These are phyloP conservation scores for Neodidymelliopsis sp. DNA, from an alignment of 2,329 filamentous ascomycete genomes.

Conservation along the genomic window DNA sequence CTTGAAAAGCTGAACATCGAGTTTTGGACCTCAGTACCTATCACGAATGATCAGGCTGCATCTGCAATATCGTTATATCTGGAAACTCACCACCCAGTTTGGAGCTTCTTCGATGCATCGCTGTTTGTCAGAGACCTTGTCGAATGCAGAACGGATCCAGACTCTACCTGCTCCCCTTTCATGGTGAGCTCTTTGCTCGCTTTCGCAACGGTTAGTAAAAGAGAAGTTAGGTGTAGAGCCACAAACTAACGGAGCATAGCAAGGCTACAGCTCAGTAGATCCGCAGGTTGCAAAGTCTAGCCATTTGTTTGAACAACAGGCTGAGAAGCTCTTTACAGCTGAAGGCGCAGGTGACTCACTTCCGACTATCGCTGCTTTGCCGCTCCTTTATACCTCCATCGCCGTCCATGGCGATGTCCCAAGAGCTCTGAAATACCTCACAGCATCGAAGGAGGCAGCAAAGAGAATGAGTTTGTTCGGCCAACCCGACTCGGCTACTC, in stretches of 20 bases:
- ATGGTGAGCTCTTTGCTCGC: constrained; percentile 18
- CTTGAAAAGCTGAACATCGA: constrained; percentile 16
- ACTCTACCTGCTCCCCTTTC: constrained; percentile 16
- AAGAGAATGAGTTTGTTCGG: constrained; percentile 17
- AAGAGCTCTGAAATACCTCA: constrained; percentile 12
- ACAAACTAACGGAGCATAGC: constrained; percentile 1
- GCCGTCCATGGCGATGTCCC: constrained; percentile 17
- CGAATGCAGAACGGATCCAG: constrained; percentile 7
- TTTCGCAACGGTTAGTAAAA: constrained; percentile 14
- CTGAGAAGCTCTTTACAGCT: constrained; percentile 17
- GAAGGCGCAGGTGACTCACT: constrained; percentile 7
- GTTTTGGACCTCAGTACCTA: constrained; percentile 20
- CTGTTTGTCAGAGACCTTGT: constrained; percentile 18
- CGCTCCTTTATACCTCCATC: constrained; percentile 15
- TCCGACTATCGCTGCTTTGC: constrained; percentile 14
- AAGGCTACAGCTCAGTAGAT: constrained; percentile 16
- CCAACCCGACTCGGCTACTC: constrained; percentile 5
- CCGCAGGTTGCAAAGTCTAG: constrained; percentile 9
- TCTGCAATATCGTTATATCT: constrained; percentile 20
- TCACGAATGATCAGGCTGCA: constrained; percentile 15
- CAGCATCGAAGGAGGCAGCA: constrained; percentile 11
- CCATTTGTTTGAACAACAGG: constrained; percentile 17
- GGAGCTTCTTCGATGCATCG: constrained; percentile 21
- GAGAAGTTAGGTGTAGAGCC: neutral
- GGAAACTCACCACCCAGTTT: constrained; percentile 21